Base-by-base conservation (phyloP, 2,329 filamentous ascomycete genomes). In the Ophiosphaerella herpotricha region DNA sequence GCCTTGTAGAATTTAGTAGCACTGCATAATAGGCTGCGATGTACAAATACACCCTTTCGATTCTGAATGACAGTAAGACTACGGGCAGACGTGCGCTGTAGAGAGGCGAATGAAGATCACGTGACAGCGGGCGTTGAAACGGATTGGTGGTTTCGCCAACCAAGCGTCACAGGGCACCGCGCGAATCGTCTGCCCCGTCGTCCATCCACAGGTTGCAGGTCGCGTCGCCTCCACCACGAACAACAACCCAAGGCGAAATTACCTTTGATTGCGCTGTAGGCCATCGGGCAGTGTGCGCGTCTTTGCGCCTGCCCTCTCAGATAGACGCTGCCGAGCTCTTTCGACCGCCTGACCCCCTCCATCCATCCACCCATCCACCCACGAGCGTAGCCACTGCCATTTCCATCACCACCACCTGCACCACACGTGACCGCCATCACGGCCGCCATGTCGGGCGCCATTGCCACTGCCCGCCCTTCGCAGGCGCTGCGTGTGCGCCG, bases 401-500 rank as follows among this genome's bases (percentile, higher is more conserved):
- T 8, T 8, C 26, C 26, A 29, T 8, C 26, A 2, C 4, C 26
- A 29, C 26, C 26, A 29, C 26, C 47, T 45, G 29, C 42, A 29
- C 26, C 26, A 11, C 26, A 7, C 11, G 26, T 11, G 26, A 29
- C 26, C 26, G 33, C 50, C 43, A 40, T 46, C 40, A 46, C 46
- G 13, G 45, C 47, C 43, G 56, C 43, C 58, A 73, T 72, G 70
- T 73, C 70, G 48, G 62, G 64, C 54, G 53, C 70, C 39, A 60
- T 66, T 29, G 70, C 62, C 13, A 56, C 66, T 40, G 63, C 66
- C 31, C 68, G 72, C 44, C 71, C 71, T 13, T 54, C 65, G 35
- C 76, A 78, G 61, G 71, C 75, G 32, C 66, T 77, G 37, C 77
- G 76, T 54, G 64, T 74, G 58, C 73, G 74, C 41, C 74, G 75